Conservation (phyloP, 1,139 yeast species). For the Sugiyamaella japonica region DNA sequence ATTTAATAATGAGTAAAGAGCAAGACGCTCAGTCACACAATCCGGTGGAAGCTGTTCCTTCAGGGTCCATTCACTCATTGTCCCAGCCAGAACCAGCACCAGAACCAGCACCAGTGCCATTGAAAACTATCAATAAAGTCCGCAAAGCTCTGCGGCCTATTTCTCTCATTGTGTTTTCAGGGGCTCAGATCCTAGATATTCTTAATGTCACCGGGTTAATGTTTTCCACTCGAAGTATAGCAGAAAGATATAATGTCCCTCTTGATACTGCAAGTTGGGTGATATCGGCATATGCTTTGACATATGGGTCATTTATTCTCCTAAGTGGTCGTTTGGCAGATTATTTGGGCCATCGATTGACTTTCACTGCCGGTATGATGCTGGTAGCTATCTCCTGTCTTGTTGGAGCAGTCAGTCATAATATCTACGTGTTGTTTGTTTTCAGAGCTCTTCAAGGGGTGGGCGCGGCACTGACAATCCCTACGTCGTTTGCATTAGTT, state of each 20-base stretch:
- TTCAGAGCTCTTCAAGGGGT: slow-evolving; percentile 45
- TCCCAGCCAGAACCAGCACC: too few relatives aligned
- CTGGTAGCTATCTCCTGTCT: slow-evolving; percentile 36
- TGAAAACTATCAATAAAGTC: slow-evolving; percentile 5
- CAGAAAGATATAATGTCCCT: slow-evolving; percentile 31
- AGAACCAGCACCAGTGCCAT: not conserved
- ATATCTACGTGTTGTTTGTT: slow-evolving; percentile 35
- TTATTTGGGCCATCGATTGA: slow-evolving; percentile 40
- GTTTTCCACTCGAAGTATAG: slow-evolving; percentile 33
- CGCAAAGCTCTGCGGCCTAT: slow-evolving; percentile 14
- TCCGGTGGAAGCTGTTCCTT: too few relatives aligned
- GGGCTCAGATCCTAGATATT: slow-evolving; percentile 30
- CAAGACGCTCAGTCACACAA: too few relatives aligned
- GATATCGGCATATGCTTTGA: slow-evolving; percentile 43
- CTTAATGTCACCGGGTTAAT: slow-evolving; percentile 39
- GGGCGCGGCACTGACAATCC: slow-evolving; percentile 41
- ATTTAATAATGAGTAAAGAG: too few relatives aligned
- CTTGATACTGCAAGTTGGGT: slow-evolving; percentile 42
- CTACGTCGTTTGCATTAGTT: slow-evolving; percentile 38
- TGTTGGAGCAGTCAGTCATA: slow-evolving; percentile 38
- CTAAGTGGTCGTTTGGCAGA: slow-evolving; percentile 44
- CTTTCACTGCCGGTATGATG: slow-evolving; percentile 31
- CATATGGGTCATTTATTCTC: slow-evolving; percentile 43
- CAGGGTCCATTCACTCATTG: too few relatives aligned
- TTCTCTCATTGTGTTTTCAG: slow-evolving; percentile 23